These are phyloP conservation scores for Fusarium praegraminearum DNA, from an alignment of 2,329 filamentous ascomycete species.

Conservation along the genomic window DNA sequence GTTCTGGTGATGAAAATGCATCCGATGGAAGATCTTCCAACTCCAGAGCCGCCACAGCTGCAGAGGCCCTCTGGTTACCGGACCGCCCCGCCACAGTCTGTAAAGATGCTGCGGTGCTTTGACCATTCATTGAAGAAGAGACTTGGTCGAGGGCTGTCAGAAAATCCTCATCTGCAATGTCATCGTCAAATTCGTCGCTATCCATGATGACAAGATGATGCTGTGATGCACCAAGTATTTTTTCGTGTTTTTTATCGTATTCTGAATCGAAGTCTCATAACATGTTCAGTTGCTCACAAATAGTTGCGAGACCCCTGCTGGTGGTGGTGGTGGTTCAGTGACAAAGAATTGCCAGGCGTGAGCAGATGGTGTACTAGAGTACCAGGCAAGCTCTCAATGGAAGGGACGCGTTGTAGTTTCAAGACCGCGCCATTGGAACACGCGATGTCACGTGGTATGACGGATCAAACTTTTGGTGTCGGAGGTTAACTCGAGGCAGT, in stretches of 20 bases:
- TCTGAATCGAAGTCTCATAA: conserved; percentile 8
- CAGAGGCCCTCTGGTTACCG: conserved; percentile 19
- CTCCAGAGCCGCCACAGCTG: conserved; percentile 50
- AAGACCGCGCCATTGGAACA: conserved; percentile 21
- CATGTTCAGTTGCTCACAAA: conserved; percentile 13
- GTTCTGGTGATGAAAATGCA: conserved; percentile 74
- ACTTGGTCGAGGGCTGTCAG: conserved; percentile 69
- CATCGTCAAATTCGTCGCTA: conserved; percentile 72
- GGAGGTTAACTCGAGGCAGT: not conserved
- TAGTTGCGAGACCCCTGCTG: not conserved
- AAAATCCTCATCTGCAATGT: conserved; percentile 74
- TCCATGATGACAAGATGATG: conserved; percentile 56
- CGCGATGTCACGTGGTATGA: conserved; percentile 46
- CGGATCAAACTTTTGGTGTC: not conserved
- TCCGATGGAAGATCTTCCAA: conserved; percentile 71
- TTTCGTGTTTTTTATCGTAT: not conserved
- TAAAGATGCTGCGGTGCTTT: conserved; percentile 9
- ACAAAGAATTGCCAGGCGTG: not conserved
- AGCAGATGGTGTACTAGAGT: not conserved
- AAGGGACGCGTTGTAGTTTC: conserved; percentile 25
- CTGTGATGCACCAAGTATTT: conserved; percentile 2
- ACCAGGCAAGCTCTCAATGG: not conserved
- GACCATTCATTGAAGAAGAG: conserved; percentile 49
- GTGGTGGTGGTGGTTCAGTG: not conserved
- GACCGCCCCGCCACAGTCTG: not conserved